Percentiles rank a stretch among this genome's conserved stretches.
Evolutionary conservation across 257 asterid genomes (phyloP).

Genomic region (Schizonepeta tenuifolia): DNA sequence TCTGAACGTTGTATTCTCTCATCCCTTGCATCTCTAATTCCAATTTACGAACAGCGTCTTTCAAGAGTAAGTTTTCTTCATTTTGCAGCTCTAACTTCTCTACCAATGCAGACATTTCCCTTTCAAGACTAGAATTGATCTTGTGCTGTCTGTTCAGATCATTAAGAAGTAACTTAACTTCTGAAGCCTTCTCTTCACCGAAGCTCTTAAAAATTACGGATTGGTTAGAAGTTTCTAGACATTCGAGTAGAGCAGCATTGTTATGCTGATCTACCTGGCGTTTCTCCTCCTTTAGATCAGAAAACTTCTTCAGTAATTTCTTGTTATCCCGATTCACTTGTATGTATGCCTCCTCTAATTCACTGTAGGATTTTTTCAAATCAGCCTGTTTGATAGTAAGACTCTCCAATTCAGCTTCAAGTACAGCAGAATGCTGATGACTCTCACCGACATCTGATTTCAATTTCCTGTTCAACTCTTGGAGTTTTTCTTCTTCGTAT

Average conservation of each 20-base stretch:
- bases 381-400: conserved; percentile 49
- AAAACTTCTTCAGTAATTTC: conserved; percentile 48
- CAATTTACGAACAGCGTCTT: conserved; percentile 55
- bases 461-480: conserved; percentile 54
- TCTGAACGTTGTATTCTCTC: conserved; percentile 48
- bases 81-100: conserved; percentile 59
- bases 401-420: conserved; percentile 59
- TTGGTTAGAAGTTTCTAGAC: conserved; percentile 45
- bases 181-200: conserved; percentile 52
- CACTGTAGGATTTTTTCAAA: conserved; percentile 48
- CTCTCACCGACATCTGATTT: conserved; percentile 47
- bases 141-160: conserved; percentile 53
- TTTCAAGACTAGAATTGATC: conserved; percentile 45
- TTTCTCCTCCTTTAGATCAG: conserved; percentile 64
- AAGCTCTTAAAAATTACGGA: conserved; percentile 49
- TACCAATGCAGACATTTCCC: conserved; percentile 45
- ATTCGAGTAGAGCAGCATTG: conserved; percentile 60
- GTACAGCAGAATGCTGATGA: conserved; percentile 43
- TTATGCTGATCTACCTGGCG: conserved; percentile 46
- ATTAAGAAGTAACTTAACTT: conserved; percentile 47
- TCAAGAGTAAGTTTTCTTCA: conserved; percentile 53
- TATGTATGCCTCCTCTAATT: conserved; percentile 48
- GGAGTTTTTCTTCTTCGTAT: conserved; percentile 55
- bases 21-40: conserved; percentile 59
- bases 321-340: conserved; percentile 56